These are phyloP conservation scores for Helotiales sp. DNA, from an alignment of 2,329 filamentous ascomycete genomes.

Conservation along the genomic window DNA sequence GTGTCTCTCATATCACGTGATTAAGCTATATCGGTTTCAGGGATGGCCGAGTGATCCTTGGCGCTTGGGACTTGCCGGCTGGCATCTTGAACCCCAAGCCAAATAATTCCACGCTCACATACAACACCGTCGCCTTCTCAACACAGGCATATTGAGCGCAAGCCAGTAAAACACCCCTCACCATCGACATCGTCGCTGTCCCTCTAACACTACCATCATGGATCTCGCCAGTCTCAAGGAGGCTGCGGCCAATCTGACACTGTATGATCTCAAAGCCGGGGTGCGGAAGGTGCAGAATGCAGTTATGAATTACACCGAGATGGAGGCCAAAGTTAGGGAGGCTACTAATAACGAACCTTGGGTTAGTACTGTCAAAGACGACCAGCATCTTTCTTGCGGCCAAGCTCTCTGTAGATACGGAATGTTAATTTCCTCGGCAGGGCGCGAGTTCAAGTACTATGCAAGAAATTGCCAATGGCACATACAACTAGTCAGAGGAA, in stretches of 20 bases:
- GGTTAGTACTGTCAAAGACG: slow-evolving; percentile 56
- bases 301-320: slow-evolving; percentile 79
- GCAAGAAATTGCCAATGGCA: slow-evolving; percentile 98
- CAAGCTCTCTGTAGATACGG: background rate
- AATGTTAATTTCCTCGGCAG: slow-evolving; percentile 16
- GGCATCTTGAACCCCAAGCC: slow-evolving; percentile 6
- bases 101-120: slow-evolving; percentile 12
- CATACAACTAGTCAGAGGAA: slow-evolving; percentile 87
- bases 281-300: slow-evolving; percentile 79
- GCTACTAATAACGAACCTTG: slow-evolving; percentile 99
- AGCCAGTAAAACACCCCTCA: too few relatives aligned
- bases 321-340: slow-evolving; percentile 82
- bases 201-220: slow-evolving; percentile 44
- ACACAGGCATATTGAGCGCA: background rate
- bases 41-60: slow-evolving; percentile 3
- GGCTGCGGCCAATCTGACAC: slow-evolving; percentile 69
- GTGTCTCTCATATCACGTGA: background rate
- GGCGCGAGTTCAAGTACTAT: slow-evolving; percentile 49
- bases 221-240: slow-evolving; percentile 68
- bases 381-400: background rate
- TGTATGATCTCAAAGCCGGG: slow-evolving; percentile 75
- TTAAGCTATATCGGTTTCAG: slow-evolving; percentile 1
- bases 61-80: background rate
- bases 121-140: slow-evolving; percentile 2
- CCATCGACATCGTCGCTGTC: background rate